These are phyloP conservation scores for Pichia sp. DNA, from an alignment of 1,139 yeast species.

Conservation along the genomic window DNA sequence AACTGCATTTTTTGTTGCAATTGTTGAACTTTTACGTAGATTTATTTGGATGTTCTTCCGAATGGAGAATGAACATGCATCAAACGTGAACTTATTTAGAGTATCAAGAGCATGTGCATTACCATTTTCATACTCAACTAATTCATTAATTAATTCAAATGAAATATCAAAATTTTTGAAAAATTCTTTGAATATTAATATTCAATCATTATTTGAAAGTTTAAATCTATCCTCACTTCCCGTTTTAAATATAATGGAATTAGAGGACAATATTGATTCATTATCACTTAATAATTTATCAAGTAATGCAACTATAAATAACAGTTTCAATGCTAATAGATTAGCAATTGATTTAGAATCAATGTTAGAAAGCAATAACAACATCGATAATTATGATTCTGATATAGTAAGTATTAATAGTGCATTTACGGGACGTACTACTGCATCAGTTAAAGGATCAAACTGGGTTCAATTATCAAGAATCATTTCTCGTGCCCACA, in stretches of 20 bases:
- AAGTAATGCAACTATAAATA: not conserved
- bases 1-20: slow-evolving; percentile 75
- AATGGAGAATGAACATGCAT: slow-evolving; percentile 92
- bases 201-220: not conserved
- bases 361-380: not conserved
- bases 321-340: not conserved
- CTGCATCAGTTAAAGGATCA: slow-evolving; percentile 7
- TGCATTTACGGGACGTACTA: slow-evolving; percentile 5
- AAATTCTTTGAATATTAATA: not conserved
- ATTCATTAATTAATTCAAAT: not conserved
- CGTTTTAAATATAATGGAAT: too few species aligned
- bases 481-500: slow-evolving; percentile 71
- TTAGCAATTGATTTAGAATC: not conserved
- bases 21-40: slow-evolving; percentile 76
- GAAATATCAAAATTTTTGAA: not conserved
- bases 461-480: slow-evolving; percentile 40
- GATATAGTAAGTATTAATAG: slow-evolving; percentile 14
- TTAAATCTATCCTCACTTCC: too few species aligned
- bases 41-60: slow-evolving; percentile 87
- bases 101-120: slow-evolving; percentile 83
- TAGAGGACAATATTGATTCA: not conserved
- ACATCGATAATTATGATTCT: not conserved
- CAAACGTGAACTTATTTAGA: slow-evolving; percentile 76
- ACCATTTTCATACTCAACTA: slow-evolving; percentile 47
- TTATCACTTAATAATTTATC: not conserved